Base-by-base conservation (phyloP, 2,329 filamentous ascomycete species). In the Hortaea werneckii region DNA sequence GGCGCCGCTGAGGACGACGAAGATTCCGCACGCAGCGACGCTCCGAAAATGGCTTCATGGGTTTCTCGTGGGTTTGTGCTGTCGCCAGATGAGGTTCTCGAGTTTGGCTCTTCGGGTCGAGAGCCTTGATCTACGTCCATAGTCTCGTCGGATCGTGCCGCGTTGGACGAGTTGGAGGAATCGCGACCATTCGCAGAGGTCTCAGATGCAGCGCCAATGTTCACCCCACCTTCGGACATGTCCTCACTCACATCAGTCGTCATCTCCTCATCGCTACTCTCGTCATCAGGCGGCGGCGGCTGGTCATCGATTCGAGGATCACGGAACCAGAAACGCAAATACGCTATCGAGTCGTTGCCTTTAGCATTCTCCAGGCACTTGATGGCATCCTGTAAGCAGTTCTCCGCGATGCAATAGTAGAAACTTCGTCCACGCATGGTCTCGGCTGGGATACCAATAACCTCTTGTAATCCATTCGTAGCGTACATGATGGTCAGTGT, bases 341-440 rank as follows among this genome's bases (percentile, higher is more conserved):
- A 94, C 1, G 87, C 87, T 57, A 94, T 92, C 1, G 87, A 94
- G 62, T 94, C 86, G 57, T 94, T 94, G 28, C 83, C 83, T 62
- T 94, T 94, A 20, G 87, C 87, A 53, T 83, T 84, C 64, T 94
- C 87, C 29, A 94, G 67, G 56, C 84, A 89, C 51, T 79, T 77
- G 30, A 90, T 79, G 3, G 86, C 86, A 55, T 92, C 85, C 6
- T 77, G 70, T 28, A 92, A 70, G 54, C 85, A 92, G 50, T 80
- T 83, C 54, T 85, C 79, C 47, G 85, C 78, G 42, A 94, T 92
- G 59, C 85, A 90, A 57, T 87, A 85, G 63, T 94, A 94, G 63
- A 94, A 94, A 61, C 85, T 89, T 55, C 82, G 82, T 37, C 85
- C 80, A 52, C 80, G 76, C 51, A 94, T 76, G 45, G 83, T 74